A percentile compares a stretch with the other conserved stretches of the same genome.
These are phyloP conservation scores for Aspergillus funiculosus DNA, from an alignment of 495 filamentous ascomycete genomes.

Conservation along the genomic window DNA sequence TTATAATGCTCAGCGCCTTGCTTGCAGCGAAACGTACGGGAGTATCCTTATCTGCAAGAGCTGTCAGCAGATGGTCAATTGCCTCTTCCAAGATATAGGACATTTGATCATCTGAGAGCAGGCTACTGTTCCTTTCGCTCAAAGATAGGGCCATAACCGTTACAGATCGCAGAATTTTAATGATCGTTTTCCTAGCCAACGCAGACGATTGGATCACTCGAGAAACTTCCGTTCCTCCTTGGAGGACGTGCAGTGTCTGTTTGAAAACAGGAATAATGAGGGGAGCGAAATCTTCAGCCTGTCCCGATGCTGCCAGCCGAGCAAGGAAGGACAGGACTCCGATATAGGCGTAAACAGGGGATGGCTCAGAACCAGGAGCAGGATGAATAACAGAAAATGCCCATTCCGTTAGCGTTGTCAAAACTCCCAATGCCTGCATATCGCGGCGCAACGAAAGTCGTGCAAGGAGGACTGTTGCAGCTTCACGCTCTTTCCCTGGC, in stretches of 20 bases:
- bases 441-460: constrained; percentile 76
- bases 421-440: constrained; percentile 72
- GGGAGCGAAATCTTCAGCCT: constrained; percentile 46
- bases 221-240: constrained; percentile 37
- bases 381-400: constrained; percentile 53
- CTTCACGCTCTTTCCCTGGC: constrained; percentile 81
- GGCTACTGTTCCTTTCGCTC: constrained; percentile 34
- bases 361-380: constrained; percentile 24
- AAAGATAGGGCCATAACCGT: constrained; percentile 54
- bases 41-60: constrained; percentile 77
- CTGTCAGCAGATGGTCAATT: constrained; percentile 67
- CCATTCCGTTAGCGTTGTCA: constrained; percentile 61
- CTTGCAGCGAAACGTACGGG: constrained; percentile 84
- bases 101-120: constrained; percentile 34
- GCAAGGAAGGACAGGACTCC: constrained; percentile 75
- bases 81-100: constrained; percentile 46
- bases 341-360: constrained; percentile 55
- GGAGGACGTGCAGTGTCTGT: constrained; percentile 36
- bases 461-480: constrained; percentile 74
- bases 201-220: constrained; percentile 58
- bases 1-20: constrained; percentile 84
- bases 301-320: constrained; percentile 56
- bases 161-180: constrained; percentile 76
- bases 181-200: constrained; percentile 67
- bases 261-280: constrained; percentile 48